A percentile compares a stretch with the other conserved stretches of the same genome.
phyloP scores from a whole-genome alignment of 441 rosid species.

The Adansonia grandidieri region DNA sequence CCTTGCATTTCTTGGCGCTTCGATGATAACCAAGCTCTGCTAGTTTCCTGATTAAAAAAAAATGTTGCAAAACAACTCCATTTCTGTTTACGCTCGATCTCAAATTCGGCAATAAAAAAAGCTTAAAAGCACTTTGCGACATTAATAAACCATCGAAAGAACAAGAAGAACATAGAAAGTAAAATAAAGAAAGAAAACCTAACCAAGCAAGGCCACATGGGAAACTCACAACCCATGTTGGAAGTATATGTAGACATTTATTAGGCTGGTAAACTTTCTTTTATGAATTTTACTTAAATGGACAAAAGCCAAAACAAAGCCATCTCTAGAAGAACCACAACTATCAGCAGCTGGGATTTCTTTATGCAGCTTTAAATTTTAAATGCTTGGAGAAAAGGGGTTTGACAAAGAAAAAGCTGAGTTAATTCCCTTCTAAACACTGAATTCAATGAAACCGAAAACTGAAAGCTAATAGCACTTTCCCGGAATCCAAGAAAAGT shows the following conservation, averaged over 20 bases:
- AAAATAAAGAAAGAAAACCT: not conserved
- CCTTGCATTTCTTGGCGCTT: slow-evolving; percentile 69
- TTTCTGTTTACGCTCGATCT: slow-evolving; percentile 14
- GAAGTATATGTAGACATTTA: slow-evolving; percentile 24
- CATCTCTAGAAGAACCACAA: not conserved
- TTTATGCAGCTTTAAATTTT: slow-evolving; percentile 1
- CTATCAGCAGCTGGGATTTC: slow-evolving; percentile 10
- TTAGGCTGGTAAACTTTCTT: slow-evolving; percentile 12
- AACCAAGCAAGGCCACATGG: slow-evolving; percentile 24
- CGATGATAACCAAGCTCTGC: slow-evolving; percentile 59
- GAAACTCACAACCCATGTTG: slow-evolving; percentile 21
- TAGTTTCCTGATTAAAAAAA: slow-evolving; percentile 48
- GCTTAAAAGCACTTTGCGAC: slow-evolving; percentile 11
- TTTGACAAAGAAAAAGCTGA: not conserved
- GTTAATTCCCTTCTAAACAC: not conserved
- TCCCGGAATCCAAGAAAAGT: not conserved
- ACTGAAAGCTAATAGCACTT: not conserved
- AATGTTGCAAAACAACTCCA: slow-evolving; percentile 11
- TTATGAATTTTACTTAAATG: slow-evolving; percentile 11
- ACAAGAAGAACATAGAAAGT: not conserved
- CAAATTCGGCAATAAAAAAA: slow-evolving; percentile 7
- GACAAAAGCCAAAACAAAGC: slow-evolving; percentile 13
- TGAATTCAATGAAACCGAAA: slow-evolving; percentile 16
- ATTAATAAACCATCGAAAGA: slow-evolving; percentile 1
- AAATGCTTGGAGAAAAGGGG: not conserved